Evolutionary conservation across 176 grass and related monocot species (phyloP).

Genomic region (Phragmites australis): DNA sequence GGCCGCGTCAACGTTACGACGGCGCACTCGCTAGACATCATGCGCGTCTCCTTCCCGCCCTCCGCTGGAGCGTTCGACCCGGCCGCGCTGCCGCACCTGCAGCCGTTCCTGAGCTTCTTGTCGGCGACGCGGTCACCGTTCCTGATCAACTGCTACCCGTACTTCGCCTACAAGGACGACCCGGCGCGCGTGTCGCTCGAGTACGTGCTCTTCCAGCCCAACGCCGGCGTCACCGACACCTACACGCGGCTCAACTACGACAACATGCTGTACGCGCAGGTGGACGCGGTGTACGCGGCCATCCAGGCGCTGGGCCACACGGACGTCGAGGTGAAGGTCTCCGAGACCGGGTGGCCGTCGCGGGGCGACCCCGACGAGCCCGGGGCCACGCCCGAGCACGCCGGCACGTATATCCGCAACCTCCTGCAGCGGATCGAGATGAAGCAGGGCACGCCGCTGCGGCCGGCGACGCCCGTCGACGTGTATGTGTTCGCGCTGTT

Average conservation of each 20-base stretch:
- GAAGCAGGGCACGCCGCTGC: constrained; percentile 72
- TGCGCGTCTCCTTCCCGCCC: constrained; percentile 64
- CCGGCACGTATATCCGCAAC: constrained; percentile 64
- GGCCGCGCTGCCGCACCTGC: constrained; percentile 41
- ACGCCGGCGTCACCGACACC: constrained; percentile 44
- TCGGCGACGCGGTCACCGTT: constrained; percentile 57
- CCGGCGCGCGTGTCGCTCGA: constrained; percentile 56
- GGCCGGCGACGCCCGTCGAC: constrained; percentile 62
- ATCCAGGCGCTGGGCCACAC: constrained; percentile 63
- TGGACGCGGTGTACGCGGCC: constrained; percentile 77
- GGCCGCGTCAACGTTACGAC: constrained; percentile 60
- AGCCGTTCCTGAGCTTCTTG: constrained; percentile 56
- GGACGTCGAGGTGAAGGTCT: constrained; percentile 59
- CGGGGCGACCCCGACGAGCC: constrained; percentile 62
- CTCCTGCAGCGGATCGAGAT: constrained; percentile 55
- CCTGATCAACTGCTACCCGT: constrained; percentile 79
- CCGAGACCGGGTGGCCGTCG: constrained; percentile 87
- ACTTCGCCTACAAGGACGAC: constrained; percentile 70
- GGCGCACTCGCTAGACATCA: constrained; percentile 66
- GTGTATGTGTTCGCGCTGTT: constrained; percentile 84
- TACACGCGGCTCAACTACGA: constrained; percentile 58
- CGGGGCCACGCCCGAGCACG: constrained; percentile 66
- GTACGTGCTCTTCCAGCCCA: constrained; percentile 63
- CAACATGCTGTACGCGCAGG: constrained; percentile 91
- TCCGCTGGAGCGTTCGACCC: constrained; percentile 58